Evolutionary conservation across 2,329 filamentous ascomycete genomes (phyloP), one percentile per base, ranked within the genome.

Genomic region (Ceratocystis huliohia): DNA sequence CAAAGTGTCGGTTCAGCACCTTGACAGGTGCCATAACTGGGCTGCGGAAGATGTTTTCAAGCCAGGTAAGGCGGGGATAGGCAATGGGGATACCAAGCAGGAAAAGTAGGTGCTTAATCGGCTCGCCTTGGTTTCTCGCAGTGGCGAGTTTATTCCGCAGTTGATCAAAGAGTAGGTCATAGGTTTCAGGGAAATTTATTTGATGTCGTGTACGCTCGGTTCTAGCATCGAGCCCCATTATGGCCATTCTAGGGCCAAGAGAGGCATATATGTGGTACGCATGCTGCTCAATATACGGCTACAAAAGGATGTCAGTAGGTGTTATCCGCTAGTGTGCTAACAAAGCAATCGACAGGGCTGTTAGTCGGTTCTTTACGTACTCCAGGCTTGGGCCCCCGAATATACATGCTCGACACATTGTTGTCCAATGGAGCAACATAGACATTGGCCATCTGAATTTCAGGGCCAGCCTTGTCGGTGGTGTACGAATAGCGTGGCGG

Each of bases 151-250:
- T 90, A 50, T 81, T 77, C 69, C 87, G 82, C 41, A 93, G 81
- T 50, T 91, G 84, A 67, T 86, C 80, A 74, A 96, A 96, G 25
- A 97, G 84, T 57, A 88, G 77, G 65, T 95, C 86, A 72, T 96
- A 96, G 0, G 91, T 96, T 72, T 92, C 88, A 61, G 91, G 88
- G 72, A 96, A 96, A 78, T 96, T 96, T 76, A 97, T 86, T 76
- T 96, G 91, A 72, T 95, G 91, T 46, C 93, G 85, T 7, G 93
- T 96, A 28, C 92, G 88, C 82, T 99, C 94, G 1, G 92, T 97
- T 68, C 94, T 85, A 69, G 93, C 96, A 74, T 99, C 94, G 65
- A 99, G 81, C 1, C 91, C 94, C 56, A 97, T 76, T 71, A 99
- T 88, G 6, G 89, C 88, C 69, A 97, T 84, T 59, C 89, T 84